A percentile compares a stretch with the other conserved stretches of the same genome.
These are phyloP conservation scores for Ophiostoma australiae DNA, from an alignment of 2,329 filamentous ascomycete genomes.

Conservation along the genomic window DNA sequence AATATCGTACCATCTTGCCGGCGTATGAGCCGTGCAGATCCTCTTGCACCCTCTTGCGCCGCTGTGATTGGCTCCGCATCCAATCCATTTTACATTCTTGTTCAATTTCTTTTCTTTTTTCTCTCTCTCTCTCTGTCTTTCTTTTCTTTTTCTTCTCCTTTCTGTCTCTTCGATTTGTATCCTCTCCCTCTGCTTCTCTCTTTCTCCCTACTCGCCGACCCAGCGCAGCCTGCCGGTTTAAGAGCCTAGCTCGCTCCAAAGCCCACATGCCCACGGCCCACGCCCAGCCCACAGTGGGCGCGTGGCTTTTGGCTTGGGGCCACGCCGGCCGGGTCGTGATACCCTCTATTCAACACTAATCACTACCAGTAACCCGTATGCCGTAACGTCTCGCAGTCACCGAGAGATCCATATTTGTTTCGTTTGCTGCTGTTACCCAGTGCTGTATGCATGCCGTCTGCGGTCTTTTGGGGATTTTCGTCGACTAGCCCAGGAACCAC, in stretches of 20 bases:
- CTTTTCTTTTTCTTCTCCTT: not conserved
- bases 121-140: not conserved
- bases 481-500: not conserved
- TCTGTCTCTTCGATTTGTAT: not conserved
- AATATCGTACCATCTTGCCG: slow-evolving; percentile 5
- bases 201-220: not conserved
- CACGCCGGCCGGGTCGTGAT: slow-evolving; percentile 9
- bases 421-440: not conserved
- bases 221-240: not conserved
- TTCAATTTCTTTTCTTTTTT: not conserved
- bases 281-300: not conserved
- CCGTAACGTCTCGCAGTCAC: slow-evolving; percentile 3
- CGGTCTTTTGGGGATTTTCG: not conserved
- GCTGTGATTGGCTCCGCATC: not conserved
- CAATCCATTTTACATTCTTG: not conserved
- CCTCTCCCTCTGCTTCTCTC: not conserved
- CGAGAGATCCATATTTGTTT: not conserved
- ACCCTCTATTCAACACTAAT: not conserved
- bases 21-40: not conserved
- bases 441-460: not conserved
- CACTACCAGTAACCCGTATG: too few relatives aligned
- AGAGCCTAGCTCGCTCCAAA: not conserved
- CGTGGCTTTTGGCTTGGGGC: slow-evolving; percentile 6
- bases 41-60: not conserved
- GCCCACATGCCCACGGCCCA: not conserved